A percentile compares a stretch with the other conserved stretches of the same genome.
phyloP scores from a whole-genome alignment of 2,329 filamentous ascomycete genomes.

The Penicillium sp. region DNA sequence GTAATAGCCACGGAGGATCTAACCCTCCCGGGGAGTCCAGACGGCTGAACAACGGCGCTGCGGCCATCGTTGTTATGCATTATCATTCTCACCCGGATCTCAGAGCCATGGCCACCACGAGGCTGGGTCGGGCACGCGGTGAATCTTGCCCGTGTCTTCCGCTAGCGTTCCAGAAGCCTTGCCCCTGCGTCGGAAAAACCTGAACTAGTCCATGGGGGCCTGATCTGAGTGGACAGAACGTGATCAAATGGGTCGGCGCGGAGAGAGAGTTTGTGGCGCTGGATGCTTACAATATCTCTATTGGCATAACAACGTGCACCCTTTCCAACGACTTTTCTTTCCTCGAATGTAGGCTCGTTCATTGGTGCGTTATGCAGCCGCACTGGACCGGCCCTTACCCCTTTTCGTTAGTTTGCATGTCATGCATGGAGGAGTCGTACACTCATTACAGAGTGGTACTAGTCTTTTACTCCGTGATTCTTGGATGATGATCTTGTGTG shows the following conservation, averaged over 20 bases:
- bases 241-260: slow-evolving; percentile 2
- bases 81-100: not conserved
- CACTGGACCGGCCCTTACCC: not conserved
- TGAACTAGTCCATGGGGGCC: not conserved
- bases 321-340: not conserved
- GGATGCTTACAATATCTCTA: not conserved
- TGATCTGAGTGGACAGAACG: slow-evolving; percentile 7
- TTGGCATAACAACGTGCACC: not conserved
- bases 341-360: not conserved
- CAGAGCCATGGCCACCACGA: not conserved
- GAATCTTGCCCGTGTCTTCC: slow-evolving; percentile 18
- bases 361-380: not conserved
- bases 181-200: slow-evolving; percentile 17
- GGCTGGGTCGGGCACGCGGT: slow-evolving; percentile 2
- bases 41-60: not conserved
- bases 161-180: slow-evolving; percentile 21
- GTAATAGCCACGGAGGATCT: slow-evolving; percentile 12
- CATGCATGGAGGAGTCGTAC: not conserved
- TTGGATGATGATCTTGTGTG: slow-evolving; percentile 14
- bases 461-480: not conserved
- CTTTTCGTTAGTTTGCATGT: slow-evolving; percentile 1
- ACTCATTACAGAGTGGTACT: not conserved
- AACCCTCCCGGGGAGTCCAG: slow-evolving; percentile 1
- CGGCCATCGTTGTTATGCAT: not conserved
- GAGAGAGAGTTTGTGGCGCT: slow-evolving; percentile 17